A percentile compares a stretch with the other conserved stretches of the same genome.
These are phyloP conservation scores for Vicia sativa DNA, from an alignment of 306 rosid genomes.

Conservation along the genomic window DNA sequence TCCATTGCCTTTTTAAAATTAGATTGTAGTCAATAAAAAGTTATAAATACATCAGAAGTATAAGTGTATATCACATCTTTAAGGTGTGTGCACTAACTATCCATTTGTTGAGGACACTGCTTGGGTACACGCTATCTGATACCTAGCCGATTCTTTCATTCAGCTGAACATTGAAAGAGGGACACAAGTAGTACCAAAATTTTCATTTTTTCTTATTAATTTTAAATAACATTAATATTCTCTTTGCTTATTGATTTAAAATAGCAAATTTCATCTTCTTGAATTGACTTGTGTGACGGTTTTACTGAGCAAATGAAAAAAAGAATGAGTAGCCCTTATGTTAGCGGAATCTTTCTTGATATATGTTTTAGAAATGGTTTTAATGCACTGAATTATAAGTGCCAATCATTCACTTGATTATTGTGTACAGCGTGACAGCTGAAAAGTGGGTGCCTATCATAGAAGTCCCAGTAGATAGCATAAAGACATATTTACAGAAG, in stretches of 20 bases:
- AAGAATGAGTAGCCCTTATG: background rate
- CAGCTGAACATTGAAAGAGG: background rate
- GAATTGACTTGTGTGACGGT: conserved; percentile 6
- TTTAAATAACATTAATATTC: background rate
- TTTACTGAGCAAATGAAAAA: background rate
- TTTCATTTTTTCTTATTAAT: too few relatives aligned
- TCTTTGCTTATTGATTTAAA: conserved; percentile 19
- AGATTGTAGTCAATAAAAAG: too few relatives aligned
- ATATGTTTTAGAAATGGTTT: conserved; percentile 17
- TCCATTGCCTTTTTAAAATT: background rate
- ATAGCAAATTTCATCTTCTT: conserved; percentile 9
- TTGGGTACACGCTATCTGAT: background rate
- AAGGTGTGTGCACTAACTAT: conserved; percentile 4
- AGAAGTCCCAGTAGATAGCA: conserved; percentile 85
- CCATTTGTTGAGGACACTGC: background rate
- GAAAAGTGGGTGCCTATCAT: conserved; percentile 96
- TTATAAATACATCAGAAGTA: background rate
- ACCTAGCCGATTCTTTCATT: background rate
- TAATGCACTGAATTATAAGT: background rate
- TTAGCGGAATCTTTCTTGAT: background rate
- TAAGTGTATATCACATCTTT: background rate
- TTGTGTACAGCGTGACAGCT: conserved; percentile 83
- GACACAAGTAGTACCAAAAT: background rate
- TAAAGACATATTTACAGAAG: conserved; percentile 77
- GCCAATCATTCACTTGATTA: conserved; percentile 18